Evolutionary conservation across 805 yeast genomes (phyloP), one percentile per base, ranked within the genome.

Genomic region (Tetrapisispora phaffii): DNA sequence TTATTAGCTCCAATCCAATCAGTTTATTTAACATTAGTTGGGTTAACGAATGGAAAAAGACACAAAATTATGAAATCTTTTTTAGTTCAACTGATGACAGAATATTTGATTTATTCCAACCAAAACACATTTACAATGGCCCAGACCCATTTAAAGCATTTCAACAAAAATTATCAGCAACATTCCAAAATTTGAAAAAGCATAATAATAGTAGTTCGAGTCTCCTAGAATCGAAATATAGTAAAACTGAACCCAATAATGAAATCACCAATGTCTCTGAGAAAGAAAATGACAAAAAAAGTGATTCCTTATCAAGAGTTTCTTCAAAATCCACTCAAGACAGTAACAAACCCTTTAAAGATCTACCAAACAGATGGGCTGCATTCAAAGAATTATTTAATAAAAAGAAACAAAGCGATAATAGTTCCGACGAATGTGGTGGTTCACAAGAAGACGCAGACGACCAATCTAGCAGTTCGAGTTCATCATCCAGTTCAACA

Each of bases 31-130:
- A 71, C 44, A 28, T 48, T 13, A 50, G 62, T 21, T 84, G 77
- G 70, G 66, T 76, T 8, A 61, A 64, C 5, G 57, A 50, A 17
- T 85, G 89, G 84, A 70, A 67, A 50, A 45, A 52, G 21, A 79
- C 87, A 0, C 67, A 68, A 44, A 80, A 79, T 51, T 83, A 67
- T 54, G 54, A 67, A 32, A 65, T 79, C 1, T 84, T 82, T 60
- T 69, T 77, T 50, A 52, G 57, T 22, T 62, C 61, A 41, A 82
- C 89, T 0, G 89, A 82, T 55, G 82, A 79, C 55, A 84, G 84
- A 53, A 61, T 83, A 32, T 83, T 82, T 60, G 82, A 77, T 58
- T 68, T 76, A 33, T 77, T 76, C 44, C 75, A 72, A 47, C 80
- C 80, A 19, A 67, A 58, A 35, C 73, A 69, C 49, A 47, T 64